phyloP scores from a whole-genome alignment of 306 rosid genomes.

The Acacia melanoxylon region DNA sequence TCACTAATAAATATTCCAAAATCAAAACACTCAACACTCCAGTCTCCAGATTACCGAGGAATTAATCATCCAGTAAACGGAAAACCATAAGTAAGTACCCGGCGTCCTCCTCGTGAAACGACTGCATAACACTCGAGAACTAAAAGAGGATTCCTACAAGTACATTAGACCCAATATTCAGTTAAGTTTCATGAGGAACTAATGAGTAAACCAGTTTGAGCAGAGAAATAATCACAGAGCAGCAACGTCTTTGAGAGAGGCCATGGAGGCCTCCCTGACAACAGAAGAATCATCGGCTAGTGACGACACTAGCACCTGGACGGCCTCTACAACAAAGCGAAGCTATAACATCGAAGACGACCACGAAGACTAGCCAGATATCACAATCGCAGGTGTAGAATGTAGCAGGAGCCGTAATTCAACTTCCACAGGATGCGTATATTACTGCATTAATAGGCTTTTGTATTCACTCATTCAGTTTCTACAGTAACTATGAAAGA shows the following conservation, averaged over 20 bases:
- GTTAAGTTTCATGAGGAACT: not conserved
- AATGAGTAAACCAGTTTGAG: not conserved
- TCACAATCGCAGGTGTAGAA: slow-evolving; percentile 2
- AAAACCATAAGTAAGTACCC: slow-evolving; percentile 49
- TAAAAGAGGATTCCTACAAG: slow-evolving; percentile 67
- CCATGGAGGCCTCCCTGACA: slow-evolving; percentile 79
- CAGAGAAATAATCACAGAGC: slow-evolving; percentile 49
- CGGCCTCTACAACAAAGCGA: slow-evolving; percentile 61
- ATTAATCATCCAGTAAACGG: not conserved
- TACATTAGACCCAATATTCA: not conserved
- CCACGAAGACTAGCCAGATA: slow-evolving; percentile 22
- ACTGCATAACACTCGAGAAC: slow-evolving; percentile 86
- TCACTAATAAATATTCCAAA: slow-evolving; percentile 48
- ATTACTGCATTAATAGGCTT: no score
- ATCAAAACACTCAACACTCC: not conserved
- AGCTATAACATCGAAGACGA: slow-evolving; percentile 12
- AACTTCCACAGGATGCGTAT: slow-evolving; percentile 22
- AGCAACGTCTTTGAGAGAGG: slow-evolving; percentile 78
- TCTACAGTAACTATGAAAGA: no score
- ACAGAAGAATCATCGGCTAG: slow-evolving; percentile 78
- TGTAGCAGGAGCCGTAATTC: slow-evolving; percentile 76
- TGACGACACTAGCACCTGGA: slow-evolving; percentile 76
- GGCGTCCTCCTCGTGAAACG: slow-evolving; percentile 87
- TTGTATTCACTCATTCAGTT: no score
- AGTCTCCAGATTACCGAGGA: not conserved